Conservation (phyloP, 2,329 filamentous ascomycete genomes). For the Ophiosphaerella korrae region DNA sequence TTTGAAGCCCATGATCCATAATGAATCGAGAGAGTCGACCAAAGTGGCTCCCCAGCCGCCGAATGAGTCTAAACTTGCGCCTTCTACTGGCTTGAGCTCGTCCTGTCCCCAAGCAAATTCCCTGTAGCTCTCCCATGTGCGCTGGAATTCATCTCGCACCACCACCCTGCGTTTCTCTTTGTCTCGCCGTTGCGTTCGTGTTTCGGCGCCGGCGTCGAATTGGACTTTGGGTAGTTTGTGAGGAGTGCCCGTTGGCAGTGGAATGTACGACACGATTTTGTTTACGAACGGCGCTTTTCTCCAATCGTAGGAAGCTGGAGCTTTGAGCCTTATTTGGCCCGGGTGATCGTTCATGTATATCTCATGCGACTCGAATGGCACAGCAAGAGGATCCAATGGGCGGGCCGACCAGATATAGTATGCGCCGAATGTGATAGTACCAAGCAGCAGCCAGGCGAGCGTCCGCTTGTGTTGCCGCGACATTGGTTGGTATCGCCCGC, state of each 20-base stretch:
- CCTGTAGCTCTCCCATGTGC: conserved; percentile 53
- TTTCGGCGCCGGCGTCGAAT: conserved; percentile 45
- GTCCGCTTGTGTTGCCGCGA: conserved; percentile 37
- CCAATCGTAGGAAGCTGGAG: conserved; percentile 47
- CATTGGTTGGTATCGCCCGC: conserved; percentile 30
- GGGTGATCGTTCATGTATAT: conserved; percentile 40
- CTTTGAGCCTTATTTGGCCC: conserved; percentile 18
- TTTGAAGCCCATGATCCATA: conserved; percentile 57
- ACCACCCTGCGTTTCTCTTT: conserved; percentile 41
- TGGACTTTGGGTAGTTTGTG: conserved; percentile 50
- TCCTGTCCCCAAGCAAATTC: conserved; percentile 54
- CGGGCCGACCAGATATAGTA: conserved; percentile 34
- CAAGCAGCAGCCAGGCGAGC: conserved; percentile 31
- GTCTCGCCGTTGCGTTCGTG: conserved; percentile 25
- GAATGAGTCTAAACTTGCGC: conserved; percentile 47
- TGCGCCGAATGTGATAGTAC: conserved; percentile 29
- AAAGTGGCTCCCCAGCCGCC: conserved; percentile 56
- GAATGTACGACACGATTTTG: conserved; percentile 41
- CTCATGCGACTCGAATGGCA: conserved; percentile 36
- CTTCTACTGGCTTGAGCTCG: conserved; percentile 52
- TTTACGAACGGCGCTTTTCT: conserved; percentile 49
- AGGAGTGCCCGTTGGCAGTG: conserved; percentile 46
- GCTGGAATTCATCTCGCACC: conserved; percentile 50
- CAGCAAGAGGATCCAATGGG: conserved; percentile 35
- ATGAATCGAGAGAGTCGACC: conserved; percentile 53